A percentile compares a stretch with the other conserved stretches of the same genome.
Conservation (phyloP, 148 eudicot species). For the Nepenthes gracilis region DNA sequence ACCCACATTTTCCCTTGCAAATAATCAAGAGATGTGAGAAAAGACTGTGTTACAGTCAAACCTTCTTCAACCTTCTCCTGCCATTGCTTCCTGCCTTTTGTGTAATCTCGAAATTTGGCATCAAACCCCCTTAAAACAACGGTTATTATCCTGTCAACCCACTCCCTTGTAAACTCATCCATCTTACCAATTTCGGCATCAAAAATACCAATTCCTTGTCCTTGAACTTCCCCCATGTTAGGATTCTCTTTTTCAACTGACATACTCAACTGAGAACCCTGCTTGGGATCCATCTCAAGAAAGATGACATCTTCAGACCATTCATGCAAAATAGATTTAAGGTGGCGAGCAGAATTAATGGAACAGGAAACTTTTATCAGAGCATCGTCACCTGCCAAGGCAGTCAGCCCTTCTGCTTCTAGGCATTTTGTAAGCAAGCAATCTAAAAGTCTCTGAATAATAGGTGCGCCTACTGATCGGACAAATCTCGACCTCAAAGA, state of each 20-base stretch:
- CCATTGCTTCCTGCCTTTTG: conserved; percentile 85
- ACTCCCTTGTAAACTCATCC: conserved; percentile 64
- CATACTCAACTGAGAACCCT: conserved; percentile 15
- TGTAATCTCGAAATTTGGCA: conserved; percentile 53
- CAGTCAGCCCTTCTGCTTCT: conserved; percentile 96
- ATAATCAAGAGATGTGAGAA: conserved; percentile 65
- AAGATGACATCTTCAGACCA: conserved; percentile 90
- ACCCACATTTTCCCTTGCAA: conserved; percentile 60
- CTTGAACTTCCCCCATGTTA: conserved; percentile 12
- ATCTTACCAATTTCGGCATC: conserved; percentile 53
- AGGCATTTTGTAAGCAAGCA: conserved; percentile 48
- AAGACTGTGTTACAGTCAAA: conserved; percentile 43
- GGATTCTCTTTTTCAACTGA: conserved; percentile 12
- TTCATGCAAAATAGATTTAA: conserved; percentile 52
- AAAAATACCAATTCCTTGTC: conserved; percentile 28
- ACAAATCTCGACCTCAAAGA: conserved; percentile 55
- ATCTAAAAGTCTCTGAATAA: conserved; percentile 39
- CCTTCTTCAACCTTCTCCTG: conserved; percentile 65
- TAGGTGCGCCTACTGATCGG: conserved; percentile 41
- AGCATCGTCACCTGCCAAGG: conserved; percentile 73
- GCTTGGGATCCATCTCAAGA: conserved; percentile 59
- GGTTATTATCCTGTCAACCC: conserved; percentile 67
- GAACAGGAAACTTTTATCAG: conserved; percentile 60
- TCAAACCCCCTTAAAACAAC: conserved; percentile 77
- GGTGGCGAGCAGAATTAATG: conserved; percentile 48